A percentile compares a stretch with the other conserved stretches of the same genome.
Conservation (phyloP, 73 alveolate species). For the Paraurostyla sp. region DNA sequence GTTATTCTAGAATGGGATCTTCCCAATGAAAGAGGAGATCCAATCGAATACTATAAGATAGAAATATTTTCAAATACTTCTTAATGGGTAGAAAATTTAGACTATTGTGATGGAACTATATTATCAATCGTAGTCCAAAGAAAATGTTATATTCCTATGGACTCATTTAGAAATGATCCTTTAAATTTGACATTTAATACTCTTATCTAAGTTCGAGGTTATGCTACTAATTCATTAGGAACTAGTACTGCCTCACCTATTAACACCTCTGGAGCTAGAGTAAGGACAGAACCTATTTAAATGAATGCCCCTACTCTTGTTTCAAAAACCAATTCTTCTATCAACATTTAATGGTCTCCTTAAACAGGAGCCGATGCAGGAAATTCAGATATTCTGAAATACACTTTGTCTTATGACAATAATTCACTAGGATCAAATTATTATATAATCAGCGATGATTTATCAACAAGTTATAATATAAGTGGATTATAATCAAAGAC, state of each 20-base stretch:
- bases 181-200: background rate
- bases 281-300: background rate
- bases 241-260: background rate
- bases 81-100: background rate
- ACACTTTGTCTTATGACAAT: constrained; percentile 41
- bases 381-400: background rate
- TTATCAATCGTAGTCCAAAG: background rate
- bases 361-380: constrained; percentile 9
- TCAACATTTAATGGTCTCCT: background rate
- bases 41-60: background rate
- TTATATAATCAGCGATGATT: background rate
- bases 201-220: constrained; percentile 7
- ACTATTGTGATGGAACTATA: constrained; percentile 54
- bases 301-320: background rate
- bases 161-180: constrained; percentile 22
- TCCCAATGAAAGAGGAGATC: background rate
- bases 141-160: constrained; percentile 29
- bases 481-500: constrained; percentile 50
- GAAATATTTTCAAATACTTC: background rate
- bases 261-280: constrained; percentile 5
- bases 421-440: background rate
- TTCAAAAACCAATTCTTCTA: background rate
- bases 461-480: background rate
- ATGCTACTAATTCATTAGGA: constrained; percentile 53
- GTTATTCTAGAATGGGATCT: constrained; percentile 70